Base-by-base conservation (phyloP, 1,284 basidiomycete genomes). In the Exobasidium rhododendri region DNA sequence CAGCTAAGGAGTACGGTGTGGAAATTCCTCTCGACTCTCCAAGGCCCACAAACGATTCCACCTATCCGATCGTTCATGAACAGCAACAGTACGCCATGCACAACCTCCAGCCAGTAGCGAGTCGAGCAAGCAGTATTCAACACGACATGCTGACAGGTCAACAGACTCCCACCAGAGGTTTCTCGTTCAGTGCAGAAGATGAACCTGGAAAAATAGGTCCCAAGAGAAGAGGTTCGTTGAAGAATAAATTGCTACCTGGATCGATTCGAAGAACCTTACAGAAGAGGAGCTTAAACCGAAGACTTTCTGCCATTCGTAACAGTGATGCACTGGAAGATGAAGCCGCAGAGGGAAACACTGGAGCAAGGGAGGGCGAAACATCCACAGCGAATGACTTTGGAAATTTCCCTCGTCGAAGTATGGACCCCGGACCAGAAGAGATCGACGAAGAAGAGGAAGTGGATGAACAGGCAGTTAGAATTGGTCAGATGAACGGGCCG, bases 91-190 rank as follows among this genome's bases (percentile, higher is more conserved):
- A 40, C 11, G 47, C 61, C 17, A 75, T 72, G 67, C 69, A 72
- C 55, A 68, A 70, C 7, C 58, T 80, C 14, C 66, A 62, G 13
- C 73, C 62, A 31, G 72, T 69, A 3, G 62, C 61, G 28, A 74
- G 70, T 45, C 73, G 71, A 58, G 66, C 73, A 58, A 71, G 69
- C 69, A 76, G 73, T 50, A 73, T 71, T n/a, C 79, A 80, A 47
- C 75, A 81, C 68, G 78, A 81, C 63, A 81, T 81, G 80, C 66
- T 74, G 31, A 81, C 80, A 0, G 80, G 80, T 54, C 46, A 60
- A 45, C 54, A 64, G 32, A 56, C 72, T 14, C 61, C 69, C 0
- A 74, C 78, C 7, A 67, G 75, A 4, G 80, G 80, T 2, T 79
- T 72, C 54, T 77, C 75, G 0, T 81, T 76, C 63, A 65, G 56